A percentile compares a stretch with the other conserved stretches of the same genome.
Conservation (phyloP, 352 stramenopile genomes). For the Pythium rhizo-oryzae region DNA sequence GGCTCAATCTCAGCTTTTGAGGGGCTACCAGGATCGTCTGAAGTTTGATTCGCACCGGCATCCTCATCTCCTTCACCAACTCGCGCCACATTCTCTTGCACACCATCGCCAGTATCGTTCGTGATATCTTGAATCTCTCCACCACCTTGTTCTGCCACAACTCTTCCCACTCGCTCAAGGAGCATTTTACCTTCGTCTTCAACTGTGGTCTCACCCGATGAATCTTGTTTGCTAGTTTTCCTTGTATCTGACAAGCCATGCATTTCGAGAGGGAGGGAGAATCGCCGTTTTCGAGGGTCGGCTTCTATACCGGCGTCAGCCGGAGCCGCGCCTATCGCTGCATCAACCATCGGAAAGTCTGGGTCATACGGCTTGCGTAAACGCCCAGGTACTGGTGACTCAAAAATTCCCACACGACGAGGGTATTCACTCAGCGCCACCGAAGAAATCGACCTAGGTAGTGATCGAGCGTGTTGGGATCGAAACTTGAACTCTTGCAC, state of each 20-base stretch:
- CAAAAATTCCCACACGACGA: slow-evolving; percentile 56
- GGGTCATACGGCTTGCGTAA: slow-evolving; percentile 57
- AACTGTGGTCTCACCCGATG: slow-evolving; percentile 23
- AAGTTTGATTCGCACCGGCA: slow-evolving; percentile 19
- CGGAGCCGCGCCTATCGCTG: neutral
- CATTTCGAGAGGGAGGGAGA: slow-evolving; percentile 25
- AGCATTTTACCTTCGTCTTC: slow-evolving; percentile 42
- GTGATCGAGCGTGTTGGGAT: slow-evolving; percentile 58
- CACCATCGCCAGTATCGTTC: slow-evolving; percentile 39
- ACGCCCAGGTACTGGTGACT: slow-evolving; percentile 66
- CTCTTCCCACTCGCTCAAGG: slow-evolving; percentile 67
- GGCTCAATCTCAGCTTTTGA: slow-evolving; percentile 23
- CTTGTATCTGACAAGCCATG: slow-evolving; percentile 10
- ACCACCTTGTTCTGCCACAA: slow-evolving; percentile 70
- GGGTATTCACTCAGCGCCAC: slow-evolving; percentile 15
- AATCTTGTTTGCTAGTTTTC: neutral
- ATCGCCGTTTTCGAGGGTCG: slow-evolving; percentile 19
- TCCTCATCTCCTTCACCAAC: neutral
- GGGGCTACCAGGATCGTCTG: slow-evolving; percentile 18
- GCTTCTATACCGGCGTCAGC: neutral
- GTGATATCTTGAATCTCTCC: slow-evolving; percentile 85
- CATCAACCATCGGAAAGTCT: slow-evolving; percentile 27
- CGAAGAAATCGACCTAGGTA: slow-evolving; percentile 2
- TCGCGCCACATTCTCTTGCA: neutral
- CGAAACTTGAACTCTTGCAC: slow-evolving; percentile 72